Base-by-base conservation (phyloP, 768 basidiomycete species). In the Suillus weaverae region DNA sequence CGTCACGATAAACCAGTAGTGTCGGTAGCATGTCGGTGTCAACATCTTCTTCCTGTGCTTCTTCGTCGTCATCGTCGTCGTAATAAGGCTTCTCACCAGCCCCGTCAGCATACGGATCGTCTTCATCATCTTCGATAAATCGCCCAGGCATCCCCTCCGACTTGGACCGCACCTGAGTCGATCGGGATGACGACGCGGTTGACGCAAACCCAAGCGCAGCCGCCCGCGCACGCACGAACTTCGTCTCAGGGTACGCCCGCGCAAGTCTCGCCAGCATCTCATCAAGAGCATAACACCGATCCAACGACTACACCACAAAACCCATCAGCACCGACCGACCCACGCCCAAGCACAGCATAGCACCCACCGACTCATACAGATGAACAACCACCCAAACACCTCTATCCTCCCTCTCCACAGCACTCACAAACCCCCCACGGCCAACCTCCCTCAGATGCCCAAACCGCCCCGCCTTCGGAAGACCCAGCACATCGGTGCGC, bases 361-460 rank as follows among this genome's bases (percentile, higher is more conserved):
- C 48, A 80, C 89, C 69, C 75, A 93, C 92, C 57, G 91, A 81
- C 69, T 93, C 89, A 70, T 93, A 95, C 7, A 95, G 80, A 75
- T 95, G 93, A 26, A 95, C 81, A n/a, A 94, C 87, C 13, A 95
- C 90, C 90, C 90, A 94, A 16, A 87, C 82, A 1, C 83, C 85
- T 56, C 77, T 79, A 38, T 85, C 85, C 73, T 92, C 92, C 38
- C 83, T 78, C 73, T 94, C 92, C 2, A 95, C 86, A 1, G 92
- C 91, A 60, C 80, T 76, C 63, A 95, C 80, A 70, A 89, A 95
- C 26, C 90, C 90, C 62, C 84, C 81, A 65, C 84, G 74, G 1
- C 91, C 92, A 4, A 95, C 91, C 73, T 95, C 93, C 55, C 93
- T 79, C 68, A 95, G 73, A 75, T 94, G 89, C 1, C 92, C 92